Base-by-base conservation (phyloP, 129 eudicot genomes). In the Helianthus annuus region DNA sequence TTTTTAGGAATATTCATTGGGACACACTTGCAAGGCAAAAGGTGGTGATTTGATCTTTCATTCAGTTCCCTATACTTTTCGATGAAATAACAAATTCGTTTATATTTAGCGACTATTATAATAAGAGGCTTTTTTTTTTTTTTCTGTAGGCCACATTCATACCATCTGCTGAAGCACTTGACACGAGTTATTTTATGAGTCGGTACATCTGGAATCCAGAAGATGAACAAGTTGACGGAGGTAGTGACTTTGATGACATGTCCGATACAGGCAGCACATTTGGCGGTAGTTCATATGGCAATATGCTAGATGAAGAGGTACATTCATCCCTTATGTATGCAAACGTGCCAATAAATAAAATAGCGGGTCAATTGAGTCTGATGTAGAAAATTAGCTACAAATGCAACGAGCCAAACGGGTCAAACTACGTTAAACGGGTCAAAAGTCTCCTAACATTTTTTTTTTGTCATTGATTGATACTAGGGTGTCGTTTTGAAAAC, bases 121-220 rank as follows among this genome's bases (percentile, higher is more conserved):
- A 67, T 46, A 65, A 45, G 36, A 13, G 48, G 22, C 22, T 13
- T 17, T 11, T 36, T 32, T 32, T 59, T 13, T 59, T 11, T 17
- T 44, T 6, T 7, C 57, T 76, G 71, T 78, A 95, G 99, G 99
- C 99, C 8, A 81, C 95, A 78, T 95, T 90, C 82, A 85, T 95
- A 74, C 99, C 99, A 60, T 79, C 97, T 60, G 86, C 87, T 48
- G 99, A 90, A 68, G 81, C 91, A 57, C 96, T 76, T 54, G 99
- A 95, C 84, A 90, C 99, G 5, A 84, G 91, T 78, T 95, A 95
- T 81, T 95, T 95, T 74, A 88, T 86, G 97, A 94, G 99, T 81
- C 99, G 99, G 61, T 90, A 94, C 75, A 83, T 95, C 8, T 95
- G 99, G 99, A 95, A 95, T 81, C 94, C 92, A 45, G 97, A 95